These are phyloP conservation scores for Beauveria rudraprayagi DNA, from an alignment of 2,329 filamentous ascomycete genomes.

Conservation along the genomic window DNA sequence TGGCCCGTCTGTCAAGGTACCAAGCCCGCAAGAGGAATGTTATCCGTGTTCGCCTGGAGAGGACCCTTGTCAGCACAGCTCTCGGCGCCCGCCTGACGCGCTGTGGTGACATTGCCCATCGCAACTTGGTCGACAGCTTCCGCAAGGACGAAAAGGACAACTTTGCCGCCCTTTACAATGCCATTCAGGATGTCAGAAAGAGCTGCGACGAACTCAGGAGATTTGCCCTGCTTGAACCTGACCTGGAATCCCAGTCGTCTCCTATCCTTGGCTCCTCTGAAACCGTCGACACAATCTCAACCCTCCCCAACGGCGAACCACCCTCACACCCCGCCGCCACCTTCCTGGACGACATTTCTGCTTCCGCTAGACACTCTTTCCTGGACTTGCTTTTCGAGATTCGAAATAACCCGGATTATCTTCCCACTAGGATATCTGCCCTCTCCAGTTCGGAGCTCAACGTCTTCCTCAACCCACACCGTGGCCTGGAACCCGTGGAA, in stretches of 20 bases:
- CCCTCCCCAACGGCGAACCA: constrained; percentile 30
- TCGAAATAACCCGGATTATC: constrained; percentile 77
- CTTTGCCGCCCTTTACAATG: constrained; percentile 68
- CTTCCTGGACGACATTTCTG: constrained; percentile 61
- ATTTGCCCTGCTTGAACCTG: constrained; percentile 64
- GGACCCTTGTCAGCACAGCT: constrained; percentile 66
- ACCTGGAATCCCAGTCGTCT: constrained; percentile 52
- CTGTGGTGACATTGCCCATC: constrained; percentile 65
- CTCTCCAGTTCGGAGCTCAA: constrained; percentile 70
- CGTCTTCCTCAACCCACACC: constrained; percentile 69
- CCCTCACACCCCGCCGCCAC: constrained; percentile 39
- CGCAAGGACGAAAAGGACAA: constrained; percentile 69
- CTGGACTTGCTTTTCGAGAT: constrained; percentile 74
- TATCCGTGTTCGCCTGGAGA: constrained; percentile 64
- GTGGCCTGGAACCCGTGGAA: constrained; percentile 71
- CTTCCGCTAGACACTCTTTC: constrained; percentile 65
- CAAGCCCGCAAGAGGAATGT: constrained; percentile 73
- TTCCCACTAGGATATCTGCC: constrained; percentile 72
- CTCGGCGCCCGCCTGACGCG: constrained; percentile 66
- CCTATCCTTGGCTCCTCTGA: constrained; percentile 37
- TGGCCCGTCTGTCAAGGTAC: constrained; percentile 70
- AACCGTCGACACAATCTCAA: constrained; percentile 39
- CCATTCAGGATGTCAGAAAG: constrained; percentile 69
- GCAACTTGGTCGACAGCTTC: constrained; percentile 70
- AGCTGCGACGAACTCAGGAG: constrained; percentile 66